Conservation (phyloP, 2,329 filamentous ascomycete species). For the Fonsecaea nubica region DNA sequence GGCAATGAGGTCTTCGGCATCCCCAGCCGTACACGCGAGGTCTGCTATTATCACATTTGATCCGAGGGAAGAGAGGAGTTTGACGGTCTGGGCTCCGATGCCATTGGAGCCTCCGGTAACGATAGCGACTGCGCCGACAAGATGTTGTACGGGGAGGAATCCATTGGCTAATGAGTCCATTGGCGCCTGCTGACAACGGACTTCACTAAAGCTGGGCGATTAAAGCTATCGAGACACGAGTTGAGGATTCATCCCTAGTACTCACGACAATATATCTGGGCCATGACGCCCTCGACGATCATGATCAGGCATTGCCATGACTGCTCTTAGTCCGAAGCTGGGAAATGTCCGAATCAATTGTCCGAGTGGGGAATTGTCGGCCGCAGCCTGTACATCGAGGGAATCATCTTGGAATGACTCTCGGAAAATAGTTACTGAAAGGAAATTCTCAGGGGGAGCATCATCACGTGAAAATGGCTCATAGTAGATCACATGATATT, state of each 20-base stretch:
- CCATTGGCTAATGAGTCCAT: not conserved
- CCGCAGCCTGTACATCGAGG: not conserved
- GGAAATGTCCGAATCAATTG: not conserved
- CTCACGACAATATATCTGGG: too few species aligned
- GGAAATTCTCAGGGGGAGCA: not conserved
- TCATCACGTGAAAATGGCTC: not conserved
- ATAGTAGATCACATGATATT: not conserved
- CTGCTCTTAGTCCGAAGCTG: not conserved
- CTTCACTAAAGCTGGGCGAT: not conserved
- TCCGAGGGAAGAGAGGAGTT: slow-evolving; percentile 6
- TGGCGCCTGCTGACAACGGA: not conserved
- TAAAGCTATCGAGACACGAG: not conserved
- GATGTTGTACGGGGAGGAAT: slow-evolving; percentile 1
- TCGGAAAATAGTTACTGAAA: not conserved
- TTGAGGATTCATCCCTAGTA: too few species aligned
- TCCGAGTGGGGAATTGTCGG: not conserved
- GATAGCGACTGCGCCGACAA: slow-evolving; percentile 12
- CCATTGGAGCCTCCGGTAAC: slow-evolving; percentile 31
- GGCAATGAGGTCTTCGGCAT: not conserved
- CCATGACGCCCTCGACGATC: too few species aligned
- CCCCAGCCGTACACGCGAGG: not conserved
- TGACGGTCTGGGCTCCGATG: slow-evolving; percentile 31
- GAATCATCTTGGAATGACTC: too few species aligned
- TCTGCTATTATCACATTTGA: slow-evolving; percentile 27
- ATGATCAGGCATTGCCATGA: too few species aligned